A percentile compares a stretch with the other conserved stretches of the same genome.
Conservation (phyloP, 73 alveolate genomes). For the Loxodes magnus region DNA sequence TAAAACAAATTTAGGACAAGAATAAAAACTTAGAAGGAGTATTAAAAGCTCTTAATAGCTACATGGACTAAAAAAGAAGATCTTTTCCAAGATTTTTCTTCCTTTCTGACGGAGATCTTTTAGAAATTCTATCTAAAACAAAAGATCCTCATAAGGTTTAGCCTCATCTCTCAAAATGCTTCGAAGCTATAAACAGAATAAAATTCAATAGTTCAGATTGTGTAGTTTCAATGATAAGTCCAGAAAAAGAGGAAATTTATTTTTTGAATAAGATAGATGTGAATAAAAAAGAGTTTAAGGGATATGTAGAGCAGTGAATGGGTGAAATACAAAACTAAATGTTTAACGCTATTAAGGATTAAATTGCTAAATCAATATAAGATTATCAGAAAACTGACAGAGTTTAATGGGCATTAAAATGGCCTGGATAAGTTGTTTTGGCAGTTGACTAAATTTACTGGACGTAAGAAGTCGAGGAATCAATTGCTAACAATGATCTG, state of each 20-base stretch:
- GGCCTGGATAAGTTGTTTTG: conserved; percentile 94
- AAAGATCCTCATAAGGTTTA: conserved; percentile 85
- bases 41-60: conserved; percentile 74
- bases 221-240: conserved; percentile 67
- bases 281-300: conserved; percentile 66
- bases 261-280: conserved; percentile 68
- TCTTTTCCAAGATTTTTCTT: conserved; percentile 99
- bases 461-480: conserved; percentile 98
- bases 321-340: conserved; percentile 75
- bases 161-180: conserved; percentile 85
- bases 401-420: conserved; percentile 86
- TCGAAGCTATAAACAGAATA: conserved; percentile 85
- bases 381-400: conserved; percentile 66
- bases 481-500: conserved; percentile 62
- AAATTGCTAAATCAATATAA: conserved; percentile 45
- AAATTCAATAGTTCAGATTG: conserved; percentile 61
- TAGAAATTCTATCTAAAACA: conserved; percentile 87
- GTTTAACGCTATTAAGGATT: conserved; percentile 70
- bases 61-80: conserved; percentile 85
- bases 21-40: conserved; percentile 69
- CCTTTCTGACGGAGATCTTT: conserved; percentile 94
- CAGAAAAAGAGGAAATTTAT: conserved; percentile 77
- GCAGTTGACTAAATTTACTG: conserved; percentile 92
- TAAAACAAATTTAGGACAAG: conserved; percentile 65
- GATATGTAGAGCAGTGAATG: conserved; percentile 91